phyloP scores from a whole-genome alignment of 306 rosid species.

The Senna tora region DNA sequence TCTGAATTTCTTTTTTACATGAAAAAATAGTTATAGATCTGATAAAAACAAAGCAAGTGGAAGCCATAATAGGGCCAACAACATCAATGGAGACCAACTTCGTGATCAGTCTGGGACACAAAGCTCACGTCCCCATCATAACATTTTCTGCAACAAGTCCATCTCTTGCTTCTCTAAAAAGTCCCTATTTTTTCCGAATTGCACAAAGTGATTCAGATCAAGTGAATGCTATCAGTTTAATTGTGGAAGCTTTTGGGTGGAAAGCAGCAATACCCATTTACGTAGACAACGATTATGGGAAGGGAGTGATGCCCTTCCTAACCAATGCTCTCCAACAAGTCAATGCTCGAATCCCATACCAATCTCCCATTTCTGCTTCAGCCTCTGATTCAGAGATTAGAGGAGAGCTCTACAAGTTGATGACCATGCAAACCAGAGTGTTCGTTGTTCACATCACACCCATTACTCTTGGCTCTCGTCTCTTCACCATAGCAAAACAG shows the following conservation, averaged over 20 bases:
- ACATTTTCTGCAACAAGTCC: slow-evolving; percentile 66
- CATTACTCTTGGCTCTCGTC: slow-evolving; percentile 37
- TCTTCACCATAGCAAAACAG: slow-evolving; percentile 48
- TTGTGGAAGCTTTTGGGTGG: slow-evolving; percentile 56
- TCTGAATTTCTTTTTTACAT: neutral
- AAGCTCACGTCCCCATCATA: slow-evolving; percentile 56
- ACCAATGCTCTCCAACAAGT: slow-evolving; percentile 47
- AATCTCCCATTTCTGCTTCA: slow-evolving; percentile 38
- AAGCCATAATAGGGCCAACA: slow-evolving; percentile 59
- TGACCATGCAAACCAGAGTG: slow-evolving; percentile 53
- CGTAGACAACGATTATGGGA: slow-evolving; percentile 50
- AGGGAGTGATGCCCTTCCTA: slow-evolving; percentile 52
- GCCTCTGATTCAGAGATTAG: slow-evolving; percentile 45
- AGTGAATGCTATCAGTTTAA: slow-evolving; percentile 42
- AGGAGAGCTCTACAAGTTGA: slow-evolving; percentile 50
- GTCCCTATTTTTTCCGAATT: slow-evolving; percentile 54
- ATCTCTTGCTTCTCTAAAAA: slow-evolving; percentile 42
- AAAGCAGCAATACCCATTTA: slow-evolving; percentile 53
- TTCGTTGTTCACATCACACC: slow-evolving; percentile 59
- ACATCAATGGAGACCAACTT: slow-evolving; percentile 57
- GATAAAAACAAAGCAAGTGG: slow-evolving; percentile 50
- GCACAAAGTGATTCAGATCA: slow-evolving; percentile 54
- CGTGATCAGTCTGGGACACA: slow-evolving; percentile 50
- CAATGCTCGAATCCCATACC: slow-evolving; percentile 41
- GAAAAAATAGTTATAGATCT: slow-evolving; percentile 45